phyloP scores from a whole-genome alignment of 2,329 filamentous ascomycete species.

The Aspergillus sergii region DNA sequence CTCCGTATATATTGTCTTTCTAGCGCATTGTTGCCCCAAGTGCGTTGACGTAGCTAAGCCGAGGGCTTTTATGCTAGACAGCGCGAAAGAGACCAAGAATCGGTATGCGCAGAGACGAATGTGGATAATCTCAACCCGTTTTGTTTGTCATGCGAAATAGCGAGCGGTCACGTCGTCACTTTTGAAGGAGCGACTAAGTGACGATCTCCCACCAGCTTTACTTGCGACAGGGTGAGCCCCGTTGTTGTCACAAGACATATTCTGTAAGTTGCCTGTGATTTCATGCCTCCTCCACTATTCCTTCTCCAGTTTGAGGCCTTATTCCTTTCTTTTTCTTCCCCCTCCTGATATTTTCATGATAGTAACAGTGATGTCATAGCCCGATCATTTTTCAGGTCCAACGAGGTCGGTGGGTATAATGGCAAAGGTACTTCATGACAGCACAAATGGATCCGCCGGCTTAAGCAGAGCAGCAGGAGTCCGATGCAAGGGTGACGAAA shows the following conservation, averaged over 20 bases:
- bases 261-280: background rate
- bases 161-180: background rate
- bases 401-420: background rate
- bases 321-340: background rate
- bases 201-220: constrained; percentile 23
- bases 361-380: background rate
- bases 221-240: background rate
- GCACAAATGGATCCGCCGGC: constrained; percentile 16
- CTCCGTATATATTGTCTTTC: background rate
- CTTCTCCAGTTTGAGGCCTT: background rate
- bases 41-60: background rate
- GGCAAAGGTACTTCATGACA: constrained; percentile 12
- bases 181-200: constrained; percentile 15
- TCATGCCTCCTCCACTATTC: background rate
- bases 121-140: background rate
- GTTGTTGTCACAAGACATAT: constrained; percentile 4
- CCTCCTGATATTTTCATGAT: background rate
- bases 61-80: background rate
- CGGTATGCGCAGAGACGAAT: constrained; percentile 1
- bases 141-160: constrained; percentile 1
- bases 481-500: constrained; percentile 17
- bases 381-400: background rate
- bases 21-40: background rate
- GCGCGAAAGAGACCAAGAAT: constrained; percentile 4
- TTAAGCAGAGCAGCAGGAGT: constrained; percentile 5